Conservation (phyloP, 306 rosid species). For the Vigna radiata region DNA sequence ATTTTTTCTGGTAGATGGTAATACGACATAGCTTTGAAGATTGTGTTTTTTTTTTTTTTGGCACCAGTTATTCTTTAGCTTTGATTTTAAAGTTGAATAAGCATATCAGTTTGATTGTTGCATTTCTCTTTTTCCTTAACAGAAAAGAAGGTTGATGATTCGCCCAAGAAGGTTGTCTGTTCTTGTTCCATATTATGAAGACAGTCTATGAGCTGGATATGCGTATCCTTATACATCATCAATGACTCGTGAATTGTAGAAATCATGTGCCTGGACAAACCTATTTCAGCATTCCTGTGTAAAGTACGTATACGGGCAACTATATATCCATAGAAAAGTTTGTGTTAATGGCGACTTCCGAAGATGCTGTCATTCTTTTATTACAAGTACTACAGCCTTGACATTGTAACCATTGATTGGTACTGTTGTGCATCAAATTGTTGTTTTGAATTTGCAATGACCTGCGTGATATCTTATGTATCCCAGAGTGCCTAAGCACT, state of each 20-base stretch:
- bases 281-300: slow-evolving; percentile 57
- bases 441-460: slow-evolving; percentile 7
- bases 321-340: slow-evolving; percentile 61
- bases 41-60: neutral
- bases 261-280: slow-evolving; percentile 51
- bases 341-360: slow-evolving; percentile 52
- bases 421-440: slow-evolving; percentile 46
- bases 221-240: slow-evolving; percentile 44
- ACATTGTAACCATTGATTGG: slow-evolving; percentile 49
- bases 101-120: slow-evolving; percentile 37
- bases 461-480: slow-evolving; percentile 42
- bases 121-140: slow-evolving; percentile 45
- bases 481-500: slow-evolving; percentile 39
- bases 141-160: slow-evolving; percentile 91
- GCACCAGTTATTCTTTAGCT: slow-evolving; percentile 3
- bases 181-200: slow-evolving; percentile 90
- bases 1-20: slow-evolving; percentile 12
- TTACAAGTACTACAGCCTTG: slow-evolving; percentile 49
- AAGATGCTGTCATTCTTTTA: slow-evolving; percentile 57
- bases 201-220: slow-evolving; percentile 42
- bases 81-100: slow-evolving; percentile 35
- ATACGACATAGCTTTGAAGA: slow-evolving; percentile 23
- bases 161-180: slow-evolving; percentile 82
- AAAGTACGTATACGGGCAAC: slow-evolving; percentile 56
- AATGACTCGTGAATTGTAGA: slow-evolving; percentile 48